Conservation (phyloP, 2,329 filamentous ascomycete species). For the Penicillium sp. region DNA sequence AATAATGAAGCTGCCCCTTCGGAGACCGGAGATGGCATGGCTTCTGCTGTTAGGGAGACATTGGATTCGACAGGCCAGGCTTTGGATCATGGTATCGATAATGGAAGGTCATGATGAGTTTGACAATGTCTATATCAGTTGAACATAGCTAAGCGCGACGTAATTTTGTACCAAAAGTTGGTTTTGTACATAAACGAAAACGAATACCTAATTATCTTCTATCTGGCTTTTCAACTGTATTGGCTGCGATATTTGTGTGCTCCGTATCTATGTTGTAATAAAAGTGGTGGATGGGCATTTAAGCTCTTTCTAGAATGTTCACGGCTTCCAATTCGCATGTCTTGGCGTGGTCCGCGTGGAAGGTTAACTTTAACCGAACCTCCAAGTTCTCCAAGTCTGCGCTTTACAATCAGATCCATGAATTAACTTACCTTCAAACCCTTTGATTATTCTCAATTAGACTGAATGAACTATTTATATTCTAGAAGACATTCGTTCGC, state of each 20-base stretch:
- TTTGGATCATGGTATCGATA: not conserved
- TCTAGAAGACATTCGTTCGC: not conserved
- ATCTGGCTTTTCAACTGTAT: no score
- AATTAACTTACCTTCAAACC: not conserved
- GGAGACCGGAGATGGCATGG: not conserved
- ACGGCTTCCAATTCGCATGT: not conserved
- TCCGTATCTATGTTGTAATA: not conserved
- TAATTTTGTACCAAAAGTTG: not conserved
- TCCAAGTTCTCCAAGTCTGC: not conserved
- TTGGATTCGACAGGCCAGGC: not conserved
- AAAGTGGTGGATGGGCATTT: not conserved
- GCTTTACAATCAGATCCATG: not conserved
- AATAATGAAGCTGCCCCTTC: not conserved
- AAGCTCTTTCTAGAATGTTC: constrained; percentile 14
- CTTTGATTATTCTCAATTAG: not conserved
- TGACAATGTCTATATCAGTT: not conserved
- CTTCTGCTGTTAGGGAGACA: not conserved
- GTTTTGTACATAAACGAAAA: not conserved
- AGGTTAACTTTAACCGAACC: constrained; percentile 1
- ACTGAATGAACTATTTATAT: not conserved
- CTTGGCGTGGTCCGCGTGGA: constrained; percentile 10
- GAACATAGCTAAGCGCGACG: not conserved
- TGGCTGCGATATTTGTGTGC: not conserved
- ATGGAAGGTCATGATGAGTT: not conserved
- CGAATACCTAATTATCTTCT: no score